Percentiles rank a stretch among this genome's conserved stretches.
Conservation (phyloP, 225 moss, liverwort and hornwort genomes). For the Marchantia paleacea region DNA sequence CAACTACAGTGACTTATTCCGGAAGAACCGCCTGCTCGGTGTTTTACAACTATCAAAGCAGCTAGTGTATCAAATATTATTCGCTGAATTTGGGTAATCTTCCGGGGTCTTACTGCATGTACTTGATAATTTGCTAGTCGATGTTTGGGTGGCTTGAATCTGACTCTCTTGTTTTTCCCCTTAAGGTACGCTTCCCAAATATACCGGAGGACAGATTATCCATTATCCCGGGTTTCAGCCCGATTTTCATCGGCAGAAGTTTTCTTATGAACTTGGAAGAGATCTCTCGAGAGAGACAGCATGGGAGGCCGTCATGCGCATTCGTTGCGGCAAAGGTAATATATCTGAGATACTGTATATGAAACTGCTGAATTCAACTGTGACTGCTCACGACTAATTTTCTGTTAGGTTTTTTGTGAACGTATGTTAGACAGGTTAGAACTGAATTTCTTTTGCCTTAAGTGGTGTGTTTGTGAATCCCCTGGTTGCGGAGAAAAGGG, state of each 20-base stretch:
- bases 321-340: conserved; percentile 95
- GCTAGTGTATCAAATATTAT: background rate
- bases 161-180: background rate
- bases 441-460: background rate
- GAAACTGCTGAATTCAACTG: background rate
- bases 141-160: background rate
- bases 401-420: too few relatives aligned
- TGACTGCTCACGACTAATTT: too few relatives aligned
- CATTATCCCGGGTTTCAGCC: conserved; percentile 79
- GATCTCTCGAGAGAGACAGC: conserved; percentile 96
- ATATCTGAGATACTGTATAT: background rate
- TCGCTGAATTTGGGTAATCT: background rate
- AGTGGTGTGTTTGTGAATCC: background rate
- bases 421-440: too few relatives aligned
- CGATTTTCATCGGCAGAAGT: conserved; percentile 70
- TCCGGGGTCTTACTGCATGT: background rate
- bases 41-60: background rate
- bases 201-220: conserved; percentile 88
- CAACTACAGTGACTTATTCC: background rate
- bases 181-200: conserved; percentile 78
- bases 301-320: conserved; percentile 96
- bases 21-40: background rate
- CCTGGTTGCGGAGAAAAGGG: too few relatives aligned
- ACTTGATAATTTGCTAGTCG: background rate
- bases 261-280: conserved; percentile 74